Evolutionary conservation across 2,329 filamentous ascomycete genomes (phyloP).

Genomic region (Fusarium lyarnte): DNA sequence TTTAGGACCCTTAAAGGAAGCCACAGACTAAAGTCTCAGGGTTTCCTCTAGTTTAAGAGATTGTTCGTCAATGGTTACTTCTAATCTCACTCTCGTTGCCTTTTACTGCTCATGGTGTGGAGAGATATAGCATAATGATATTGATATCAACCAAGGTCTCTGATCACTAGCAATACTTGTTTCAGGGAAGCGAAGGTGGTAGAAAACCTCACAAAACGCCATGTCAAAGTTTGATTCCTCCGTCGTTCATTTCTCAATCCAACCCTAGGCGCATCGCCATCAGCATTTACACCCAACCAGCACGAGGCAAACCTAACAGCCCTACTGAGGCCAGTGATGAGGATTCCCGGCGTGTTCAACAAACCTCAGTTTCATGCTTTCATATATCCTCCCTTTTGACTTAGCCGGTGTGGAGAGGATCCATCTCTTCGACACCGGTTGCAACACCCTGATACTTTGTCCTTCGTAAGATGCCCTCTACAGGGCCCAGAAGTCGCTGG

Average conservation of each 20-base stretch:
- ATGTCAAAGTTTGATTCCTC: slow-evolving; percentile 38
- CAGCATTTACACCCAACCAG: slow-evolving; percentile 13
- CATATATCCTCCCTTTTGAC: background rate
- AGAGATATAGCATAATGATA: slow-evolving; percentile 18
- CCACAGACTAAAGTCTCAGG: background rate
- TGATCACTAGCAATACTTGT: slow-evolving; percentile 50
- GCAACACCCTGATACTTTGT: slow-evolving; percentile 70
- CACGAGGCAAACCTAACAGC: slow-evolving; percentile 23
- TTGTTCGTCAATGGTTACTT: background rate
- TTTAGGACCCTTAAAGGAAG: background rate
- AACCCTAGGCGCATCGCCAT: slow-evolving; percentile 20
- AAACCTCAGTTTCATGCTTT: background rate
- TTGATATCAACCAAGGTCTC: slow-evolving; percentile 47
- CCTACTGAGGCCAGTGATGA: background rate
- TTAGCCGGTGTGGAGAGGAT: slow-evolving; percentile 65
- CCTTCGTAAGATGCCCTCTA: slow-evolving; percentile 93
- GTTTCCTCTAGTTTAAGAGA: background rate
- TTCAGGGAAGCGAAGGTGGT: slow-evolving; percentile 48
- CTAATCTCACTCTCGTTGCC: background rate
- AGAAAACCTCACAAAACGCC: slow-evolving; percentile 44
- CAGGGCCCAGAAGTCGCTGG: slow-evolving; percentile 89
- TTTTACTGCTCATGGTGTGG: background rate
- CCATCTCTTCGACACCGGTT: slow-evolving; percentile 72
- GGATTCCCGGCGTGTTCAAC: background rate
- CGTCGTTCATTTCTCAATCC: slow-evolving; percentile 21